phyloP scores from a whole-genome alignment of 345 rosid genomes.

The Pistacia vera region DNA sequence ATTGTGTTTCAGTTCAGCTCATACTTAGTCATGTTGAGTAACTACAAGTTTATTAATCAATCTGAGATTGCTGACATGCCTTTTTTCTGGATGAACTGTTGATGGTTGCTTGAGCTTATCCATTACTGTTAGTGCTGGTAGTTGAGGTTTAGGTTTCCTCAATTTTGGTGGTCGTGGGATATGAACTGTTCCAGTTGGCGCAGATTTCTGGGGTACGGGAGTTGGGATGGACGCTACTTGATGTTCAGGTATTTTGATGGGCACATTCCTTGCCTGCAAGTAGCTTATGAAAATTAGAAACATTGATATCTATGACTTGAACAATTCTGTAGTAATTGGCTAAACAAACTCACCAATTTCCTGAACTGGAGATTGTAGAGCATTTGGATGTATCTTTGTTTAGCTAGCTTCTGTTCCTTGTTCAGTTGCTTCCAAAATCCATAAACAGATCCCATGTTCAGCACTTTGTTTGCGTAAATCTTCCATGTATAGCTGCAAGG shows the following conservation, averaged over 20 bases:
- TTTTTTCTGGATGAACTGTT: background rate
- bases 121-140: background rate
- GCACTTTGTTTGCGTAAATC: conserved; percentile 62
- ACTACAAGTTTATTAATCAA: background rate
- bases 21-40: background rate
- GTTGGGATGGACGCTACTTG: conserved; percentile 13
- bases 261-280: conserved; percentile 57
- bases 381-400: conserved; percentile 71
- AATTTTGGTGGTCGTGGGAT: conserved; percentile 5
- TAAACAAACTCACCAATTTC: conserved; percentile 50
- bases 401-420: conserved; percentile 73
- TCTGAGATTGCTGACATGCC: conserved; percentile 15
- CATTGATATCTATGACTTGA: background rate
- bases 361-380: conserved; percentile 73
- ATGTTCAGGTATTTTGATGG: conserved; percentile 47
- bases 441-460: conserved; percentile 83
- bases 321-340: background rate
- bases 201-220: conserved; percentile 15
- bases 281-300: conserved; percentile 14
- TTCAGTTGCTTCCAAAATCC: conserved; percentile 84
- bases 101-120: background rate
- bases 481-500: conserved; percentile 90
- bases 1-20: background rate
- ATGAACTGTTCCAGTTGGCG: conserved; percentile 22
- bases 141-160: conserved; percentile 13